Evolutionary conservation across 805 yeast species (phyloP).

Genomic region (Zygotorulaspora danielsina): DNA sequence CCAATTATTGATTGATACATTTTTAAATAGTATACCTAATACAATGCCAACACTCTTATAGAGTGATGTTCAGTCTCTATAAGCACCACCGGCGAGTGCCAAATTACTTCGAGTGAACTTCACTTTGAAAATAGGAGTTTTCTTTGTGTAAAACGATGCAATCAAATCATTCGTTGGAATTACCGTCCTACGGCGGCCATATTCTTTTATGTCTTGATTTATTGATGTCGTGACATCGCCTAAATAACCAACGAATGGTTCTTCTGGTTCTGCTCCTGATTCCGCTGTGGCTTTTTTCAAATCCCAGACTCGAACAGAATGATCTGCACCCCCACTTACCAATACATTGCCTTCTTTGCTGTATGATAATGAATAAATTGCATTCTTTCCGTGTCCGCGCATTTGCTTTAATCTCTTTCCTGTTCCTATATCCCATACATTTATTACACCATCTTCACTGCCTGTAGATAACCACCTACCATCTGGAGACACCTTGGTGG

Average conservation of each 20-base stretch:
- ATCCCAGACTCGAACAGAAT: conserved; percentile 95
- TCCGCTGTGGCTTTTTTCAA: conserved; percentile 79
- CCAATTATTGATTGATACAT: conserved; percentile 19
- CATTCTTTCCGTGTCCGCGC: conserved; percentile 90
- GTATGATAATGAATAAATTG: conserved; percentile 79
- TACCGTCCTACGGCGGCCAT: conserved; percentile 59
- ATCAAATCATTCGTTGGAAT: conserved; percentile 85
- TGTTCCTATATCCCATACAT: conserved; percentile 90
- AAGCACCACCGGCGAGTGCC: conserved; percentile 91
- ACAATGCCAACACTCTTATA: neutral
- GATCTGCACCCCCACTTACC: conserved; percentile 90
- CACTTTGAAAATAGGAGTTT: conserved; percentile 89
- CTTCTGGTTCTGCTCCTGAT: conserved; percentile 72
- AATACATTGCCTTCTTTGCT: conserved; percentile 84
- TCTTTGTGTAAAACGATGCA: conserved; percentile 90
- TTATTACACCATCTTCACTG: conserved; percentile 85
- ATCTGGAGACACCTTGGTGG: conserved; percentile 89
- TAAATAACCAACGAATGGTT: conserved; percentile 42
- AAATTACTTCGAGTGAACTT: conserved; percentile 87
- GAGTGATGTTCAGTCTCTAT: conserved; percentile 39
- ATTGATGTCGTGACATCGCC: conserved; percentile 35
- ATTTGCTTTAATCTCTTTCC: conserved; percentile 84
- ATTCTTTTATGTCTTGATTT: conserved; percentile 41
- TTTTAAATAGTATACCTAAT: neutral
- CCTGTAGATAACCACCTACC: conserved; percentile 96